Evolutionary conservation across 495 filamentous ascomycete species (phyloP).

Genomic region (Staphylotrichum longicolle): DNA sequence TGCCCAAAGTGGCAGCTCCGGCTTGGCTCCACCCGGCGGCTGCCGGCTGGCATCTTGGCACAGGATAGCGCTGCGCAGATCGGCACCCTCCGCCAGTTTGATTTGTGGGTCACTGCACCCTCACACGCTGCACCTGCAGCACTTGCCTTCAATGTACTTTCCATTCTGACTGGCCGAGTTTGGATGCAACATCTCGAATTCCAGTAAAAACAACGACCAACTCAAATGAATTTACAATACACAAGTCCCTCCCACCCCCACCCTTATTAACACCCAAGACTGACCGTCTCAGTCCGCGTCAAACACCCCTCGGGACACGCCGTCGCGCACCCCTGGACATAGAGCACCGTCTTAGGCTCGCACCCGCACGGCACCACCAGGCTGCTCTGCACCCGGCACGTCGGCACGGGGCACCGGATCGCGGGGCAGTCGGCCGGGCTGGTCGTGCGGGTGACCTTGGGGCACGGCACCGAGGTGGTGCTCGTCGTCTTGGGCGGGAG

Average conservation of each 20-base stretch:
- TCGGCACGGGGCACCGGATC: conserved; percentile 43
- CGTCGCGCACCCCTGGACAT: conserved; percentile 41
- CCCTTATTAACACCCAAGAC: conserved; percentile 10
- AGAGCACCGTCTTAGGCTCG: conserved; percentile 39
- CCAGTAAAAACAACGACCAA: too few species aligned
- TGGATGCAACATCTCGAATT: too few species aligned
- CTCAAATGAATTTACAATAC: too few species aligned
- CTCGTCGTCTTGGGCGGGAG: conserved; percentile 23
- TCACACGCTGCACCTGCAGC: too few species aligned
- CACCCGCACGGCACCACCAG: conserved; percentile 42
- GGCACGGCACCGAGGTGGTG: conserved; percentile 32
- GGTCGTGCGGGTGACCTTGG: conserved; percentile 41
- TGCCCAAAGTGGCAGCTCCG: not conserved
- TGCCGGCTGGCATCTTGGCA: conserved; percentile 18
- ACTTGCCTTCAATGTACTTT: not conserved
- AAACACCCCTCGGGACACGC: conserved; percentile 39
- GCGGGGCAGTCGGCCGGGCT: conserved; percentile 39
- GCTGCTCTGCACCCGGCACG: conserved; percentile 35
- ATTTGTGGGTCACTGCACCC: too few species aligned
- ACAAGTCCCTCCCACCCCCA: not conserved
- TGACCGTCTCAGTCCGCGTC: conserved; percentile 37
- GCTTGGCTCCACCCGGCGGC: conserved; percentile 6
- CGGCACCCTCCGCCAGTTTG: conserved; percentile 13
- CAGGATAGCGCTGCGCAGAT: conserved; percentile 4
- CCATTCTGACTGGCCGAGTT: too few species aligned